phyloP scores from a whole-genome alignment of 192 early-diverging fungal genomes.

The Gonapodya prolifera region DNA sequence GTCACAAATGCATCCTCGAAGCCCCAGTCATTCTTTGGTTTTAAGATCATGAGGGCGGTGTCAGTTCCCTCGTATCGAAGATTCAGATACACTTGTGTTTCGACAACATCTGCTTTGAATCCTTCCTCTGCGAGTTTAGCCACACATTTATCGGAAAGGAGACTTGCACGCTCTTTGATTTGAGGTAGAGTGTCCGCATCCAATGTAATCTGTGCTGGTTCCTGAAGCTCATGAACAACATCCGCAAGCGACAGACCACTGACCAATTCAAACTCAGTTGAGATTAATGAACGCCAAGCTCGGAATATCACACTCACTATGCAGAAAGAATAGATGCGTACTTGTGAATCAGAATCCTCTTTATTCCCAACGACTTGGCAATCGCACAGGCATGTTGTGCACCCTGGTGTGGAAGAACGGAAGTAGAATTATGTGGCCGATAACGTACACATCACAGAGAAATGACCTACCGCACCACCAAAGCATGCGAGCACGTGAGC shows the following conservation, averaged over 20 bases:
- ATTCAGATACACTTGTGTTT: constrained; percentile 62
- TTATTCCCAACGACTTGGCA: constrained; percentile 73
- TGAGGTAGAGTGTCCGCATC: constrained; percentile 19
- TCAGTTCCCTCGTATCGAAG: constrained; percentile 90
- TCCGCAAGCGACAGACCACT: constrained; percentile 74
- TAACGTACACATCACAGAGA: too few species aligned
- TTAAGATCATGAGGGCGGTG: constrained; percentile 76
- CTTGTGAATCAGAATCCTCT: constrained; percentile 71
- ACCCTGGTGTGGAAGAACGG: constrained; percentile 21
- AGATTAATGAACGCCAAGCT: not conserved
- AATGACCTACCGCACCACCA: constrained; percentile 57
- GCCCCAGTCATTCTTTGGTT: constrained; percentile 51
- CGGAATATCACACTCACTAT: constrained; percentile 17
- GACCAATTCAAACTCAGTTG: not conserved
- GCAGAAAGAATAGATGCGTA: constrained; percentile 89
- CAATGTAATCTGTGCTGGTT: constrained; percentile 44
- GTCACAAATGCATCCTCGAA: constrained; percentile 54
- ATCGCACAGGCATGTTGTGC: constrained; percentile 95
- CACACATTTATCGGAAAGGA: constrained; percentile 29
- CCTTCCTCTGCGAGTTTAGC: constrained; percentile 54
- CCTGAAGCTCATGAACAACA: constrained; percentile 83
- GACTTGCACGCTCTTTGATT: constrained; percentile 36
- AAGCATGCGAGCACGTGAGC: constrained; percentile 81
- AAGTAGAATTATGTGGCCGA: not conserved
- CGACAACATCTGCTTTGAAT: constrained; percentile 32